These are phyloP conservation scores for Austroboletus niveus DNA, from an alignment of 1,284 basidiomycete species.

Conservation along the genomic window DNA sequence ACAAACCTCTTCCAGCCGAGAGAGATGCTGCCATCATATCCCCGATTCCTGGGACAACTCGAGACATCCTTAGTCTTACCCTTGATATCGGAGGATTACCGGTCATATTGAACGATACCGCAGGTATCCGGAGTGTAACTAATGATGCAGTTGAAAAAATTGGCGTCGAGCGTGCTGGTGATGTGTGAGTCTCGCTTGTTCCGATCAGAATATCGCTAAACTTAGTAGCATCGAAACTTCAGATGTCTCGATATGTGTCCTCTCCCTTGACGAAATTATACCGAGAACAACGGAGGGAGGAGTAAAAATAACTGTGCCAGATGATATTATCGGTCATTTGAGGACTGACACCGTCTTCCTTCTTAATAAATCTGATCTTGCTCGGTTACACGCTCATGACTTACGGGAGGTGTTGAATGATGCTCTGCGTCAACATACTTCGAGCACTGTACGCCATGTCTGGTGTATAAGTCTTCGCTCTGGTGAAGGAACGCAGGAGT, in stretches of 20 bases:
- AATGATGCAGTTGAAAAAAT: conserved; percentile 78
- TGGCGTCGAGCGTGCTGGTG: conserved; percentile 70
- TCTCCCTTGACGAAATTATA: conserved; percentile 60
- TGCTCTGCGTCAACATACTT: conserved; percentile 4
- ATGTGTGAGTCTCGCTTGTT: conserved; percentile 46
- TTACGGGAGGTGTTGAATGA: conserved; percentile 5
- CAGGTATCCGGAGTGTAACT: conserved; percentile 68
- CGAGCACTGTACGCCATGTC: conserved; percentile 4
- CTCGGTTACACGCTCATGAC: conserved; percentile 18
- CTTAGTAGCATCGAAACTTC: conserved; percentile 56
- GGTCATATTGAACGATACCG: conserved; percentile 80
- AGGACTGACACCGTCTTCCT: conserved; percentile 58
- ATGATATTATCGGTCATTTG: conserved; percentile 47
- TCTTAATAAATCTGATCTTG: conserved; percentile 73
- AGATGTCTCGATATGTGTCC: conserved; percentile 75
- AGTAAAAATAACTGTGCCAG: conserved; percentile 41
- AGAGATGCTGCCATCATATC: conserved; percentile 89
- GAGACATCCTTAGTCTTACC: conserved; percentile 80
- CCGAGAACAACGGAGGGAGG: conserved; percentile 8
- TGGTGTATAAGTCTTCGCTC: conserved; percentile 70
- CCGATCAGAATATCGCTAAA: conserved; percentile 3
- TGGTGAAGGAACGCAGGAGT: conserved; percentile 52
- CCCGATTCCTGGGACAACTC: conserved; percentile 80
- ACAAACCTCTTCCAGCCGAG: conserved; percentile 49
- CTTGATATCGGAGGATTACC: conserved; percentile 87